phyloP scores from a whole-genome alignment of 768 basidiomycete species.

The Mycena galericulata region DNA sequence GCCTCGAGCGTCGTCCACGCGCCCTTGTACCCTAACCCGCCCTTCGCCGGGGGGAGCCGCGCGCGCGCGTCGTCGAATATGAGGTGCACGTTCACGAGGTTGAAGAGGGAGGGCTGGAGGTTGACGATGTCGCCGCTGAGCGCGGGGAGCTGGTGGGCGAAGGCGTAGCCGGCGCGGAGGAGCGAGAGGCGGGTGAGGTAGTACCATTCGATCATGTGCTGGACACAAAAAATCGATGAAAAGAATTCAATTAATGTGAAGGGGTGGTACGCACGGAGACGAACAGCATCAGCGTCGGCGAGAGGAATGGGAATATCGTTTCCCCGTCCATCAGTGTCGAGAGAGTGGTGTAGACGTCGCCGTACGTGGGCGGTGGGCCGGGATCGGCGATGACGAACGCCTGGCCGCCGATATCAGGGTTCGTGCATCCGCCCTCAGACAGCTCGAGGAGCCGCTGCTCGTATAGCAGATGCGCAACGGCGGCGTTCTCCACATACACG shows the following conservation, averaged over 20 bases:
- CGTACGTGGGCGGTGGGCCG: slow-evolving; percentile 70
- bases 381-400: slow-evolving; percentile 76
- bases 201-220: slow-evolving; percentile 65
- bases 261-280: slow-evolving; percentile 50
- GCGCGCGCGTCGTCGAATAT: slow-evolving; percentile 78
- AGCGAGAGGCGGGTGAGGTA: slow-evolving; percentile 61
- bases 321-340: slow-evolving; percentile 68
- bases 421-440: slow-evolving; percentile 40
- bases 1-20: slow-evolving; percentile 70
- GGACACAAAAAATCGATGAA: background rate
- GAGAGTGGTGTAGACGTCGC: slow-evolving; percentile 70
- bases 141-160: slow-evolving; percentile 56
- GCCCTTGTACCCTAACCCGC: slow-evolving; percentile 74
- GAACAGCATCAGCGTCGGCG: slow-evolving; percentile 74
- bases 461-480: slow-evolving; percentile 77
- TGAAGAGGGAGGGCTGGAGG: slow-evolving; percentile 71
- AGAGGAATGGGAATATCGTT: slow-evolving; percentile 65
- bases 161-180: slow-evolving; percentile 41
- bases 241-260: background rate
- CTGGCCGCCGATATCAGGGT: slow-evolving; percentile 80
- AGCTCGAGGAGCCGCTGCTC: slow-evolving; percentile 77
- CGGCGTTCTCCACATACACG: slow-evolving; percentile 82
- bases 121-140: slow-evolving; percentile 64
- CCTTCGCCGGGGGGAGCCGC: slow-evolving; percentile 62
- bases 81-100: slow-evolving; percentile 64